A percentile compares a stretch with the other conserved stretches of the same genome.
Conservation (phyloP, 768 basidiomycete species). For the Leucogyrophana mollusca region DNA sequence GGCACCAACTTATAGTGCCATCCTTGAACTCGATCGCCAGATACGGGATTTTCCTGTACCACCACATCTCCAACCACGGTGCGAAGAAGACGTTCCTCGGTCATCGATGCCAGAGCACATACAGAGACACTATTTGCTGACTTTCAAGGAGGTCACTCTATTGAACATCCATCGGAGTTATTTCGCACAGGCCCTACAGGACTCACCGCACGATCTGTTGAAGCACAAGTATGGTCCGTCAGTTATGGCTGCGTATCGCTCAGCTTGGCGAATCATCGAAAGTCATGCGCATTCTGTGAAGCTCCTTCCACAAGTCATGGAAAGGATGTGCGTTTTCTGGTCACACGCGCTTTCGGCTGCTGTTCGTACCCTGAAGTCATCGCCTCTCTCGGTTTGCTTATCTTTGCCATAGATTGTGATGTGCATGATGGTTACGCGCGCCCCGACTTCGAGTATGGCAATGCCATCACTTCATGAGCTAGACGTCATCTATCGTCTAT, state of each 20-base stretch:
- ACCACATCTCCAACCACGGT: slow-evolving; percentile 38
- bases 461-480: slow-evolving; percentile 48
- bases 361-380: slow-evolving; percentile 36
- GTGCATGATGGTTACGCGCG: slow-evolving; percentile 52
- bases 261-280: slow-evolving; percentile 64
- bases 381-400: background rate
- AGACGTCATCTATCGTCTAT: slow-evolving; percentile 41
- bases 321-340: slow-evolving; percentile 56
- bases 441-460: slow-evolving; percentile 48
- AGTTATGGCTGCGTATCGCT: slow-evolving; percentile 69
- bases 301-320: slow-evolving; percentile 37
- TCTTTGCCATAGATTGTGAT: slow-evolving; percentile 47
- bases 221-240: slow-evolving; percentile 67
- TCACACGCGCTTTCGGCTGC: slow-evolving; percentile 64
- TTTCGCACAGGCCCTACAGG: slow-evolving; percentile 65
- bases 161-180: slow-evolving; percentile 67
- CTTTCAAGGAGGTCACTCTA: slow-evolving; percentile 51
- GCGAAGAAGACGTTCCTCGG: slow-evolving; percentile 16
- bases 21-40: slow-evolving; percentile 58
- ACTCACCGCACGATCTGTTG: slow-evolving; percentile 53
- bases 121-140: slow-evolving; percentile 43
- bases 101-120: slow-evolving; percentile 25
- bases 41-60: slow-evolving; percentile 62
- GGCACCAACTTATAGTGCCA: slow-evolving; percentile 46
- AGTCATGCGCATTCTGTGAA: slow-evolving; percentile 44